Percentiles rank a stretch among this genome's conserved stretches.
phyloP scores from a whole-genome alignment of 805 yeast genomes.

The Wickerhamomyces ciferrii region DNA sequence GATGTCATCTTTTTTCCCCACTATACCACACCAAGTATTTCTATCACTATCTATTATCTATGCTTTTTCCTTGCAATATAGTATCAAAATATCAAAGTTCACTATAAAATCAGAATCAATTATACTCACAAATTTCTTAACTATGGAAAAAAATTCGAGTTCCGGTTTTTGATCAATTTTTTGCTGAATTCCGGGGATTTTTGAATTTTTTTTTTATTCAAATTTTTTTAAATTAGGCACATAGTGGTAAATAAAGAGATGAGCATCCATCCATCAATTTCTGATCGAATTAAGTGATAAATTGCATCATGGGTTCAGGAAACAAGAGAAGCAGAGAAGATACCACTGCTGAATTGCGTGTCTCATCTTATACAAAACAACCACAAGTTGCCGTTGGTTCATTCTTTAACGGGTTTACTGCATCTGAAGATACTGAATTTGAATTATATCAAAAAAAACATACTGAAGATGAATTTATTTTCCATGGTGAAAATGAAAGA shows the following conservation, averaged over 20 bases:
- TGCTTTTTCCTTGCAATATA: too few relatives aligned
- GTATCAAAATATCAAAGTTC: too few relatives aligned
- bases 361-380: conserved; percentile 30
- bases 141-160: not conserved
- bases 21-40: too few relatives aligned
- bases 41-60: too few relatives aligned
- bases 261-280: not conserved
- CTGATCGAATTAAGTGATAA: not conserved
- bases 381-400: conserved; percentile 56
- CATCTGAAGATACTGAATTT: conserved; percentile 55
- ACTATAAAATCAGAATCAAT: too few relatives aligned
- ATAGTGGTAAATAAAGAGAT: not conserved
- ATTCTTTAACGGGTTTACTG: conserved; percentile 73
- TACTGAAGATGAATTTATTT: conserved; percentile 31
- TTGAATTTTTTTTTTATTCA: not conserved
- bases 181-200: not conserved
- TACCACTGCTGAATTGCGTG: conserved; percentile 32
- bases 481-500: conserved; percentile 76
- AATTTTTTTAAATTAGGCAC: not conserved
- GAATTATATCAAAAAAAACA: conserved; percentile 46
- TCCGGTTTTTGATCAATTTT: not conserved
- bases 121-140: too few relatives aligned
- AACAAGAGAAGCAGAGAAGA: conserved; percentile 30
- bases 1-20: conserved; percentile 7
- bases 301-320: not conserved